Evolutionary conservation across 495 filamentous ascomycete genomes (phyloP), one percentile per base, ranked within the genome.

Genomic region (Melanomma pulvis-pyrius): DNA sequence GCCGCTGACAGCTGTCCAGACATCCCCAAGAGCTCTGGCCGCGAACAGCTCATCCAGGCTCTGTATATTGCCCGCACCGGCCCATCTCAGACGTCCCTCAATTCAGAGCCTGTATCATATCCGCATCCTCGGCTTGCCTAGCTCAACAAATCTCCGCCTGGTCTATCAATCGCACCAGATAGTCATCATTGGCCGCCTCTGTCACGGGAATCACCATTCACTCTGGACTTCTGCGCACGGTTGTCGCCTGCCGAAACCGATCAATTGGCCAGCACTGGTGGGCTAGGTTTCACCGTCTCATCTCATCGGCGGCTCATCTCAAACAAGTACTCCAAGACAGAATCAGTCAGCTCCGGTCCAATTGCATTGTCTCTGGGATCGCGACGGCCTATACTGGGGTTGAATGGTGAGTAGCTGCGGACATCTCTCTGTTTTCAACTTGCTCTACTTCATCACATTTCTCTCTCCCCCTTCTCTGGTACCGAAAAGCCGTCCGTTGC

Each of bases 111-210:
- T 71, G 65, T 71, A 67, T 52, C 69, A 65, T 56, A 47, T 55
- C 48, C 60, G 54, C 59, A n/a, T 61, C 41, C 36, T 49, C 61
- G n/a, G 30, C 68, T 61, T 15, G 19, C 53, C 59, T 53, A 61
- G 56, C 52, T 19, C 56, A 65, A 59, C 65, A 71, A 65, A 68
- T 68, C 69, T 68, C 69, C 69, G 56, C 60, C 41, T 61, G 25
- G 26, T 34, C 36, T 15, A 26, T 41, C 39, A 53, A 29, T 22
- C 63, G 21, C 51, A 28, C 51, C 69, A 50, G 65, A 61, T 62
- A 51, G 41, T 59, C 48, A 46, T 30, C 61, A 28, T n/a, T 51
- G 51, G 28, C 32, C 61, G 32, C 55, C 11, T 7, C 46, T 60
- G 63, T 65, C 65, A 71, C 67, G 60, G 53, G 61, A 60, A 56